Base-by-base conservation (phyloP, 768 basidiomycete species). In the Lactarius akahatsu region DNA sequence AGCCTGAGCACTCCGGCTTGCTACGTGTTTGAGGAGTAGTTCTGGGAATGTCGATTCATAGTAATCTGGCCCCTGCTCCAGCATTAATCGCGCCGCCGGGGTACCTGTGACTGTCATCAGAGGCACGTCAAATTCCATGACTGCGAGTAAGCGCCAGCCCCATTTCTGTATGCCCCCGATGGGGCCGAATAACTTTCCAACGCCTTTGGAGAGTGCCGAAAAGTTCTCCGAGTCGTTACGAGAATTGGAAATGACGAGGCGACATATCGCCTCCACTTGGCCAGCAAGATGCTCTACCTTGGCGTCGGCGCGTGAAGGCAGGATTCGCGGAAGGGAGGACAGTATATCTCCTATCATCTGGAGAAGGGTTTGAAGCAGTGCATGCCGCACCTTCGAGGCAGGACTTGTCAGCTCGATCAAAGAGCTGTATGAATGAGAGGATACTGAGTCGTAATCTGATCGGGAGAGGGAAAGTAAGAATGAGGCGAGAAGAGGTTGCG, bases 111-210 rank as follows among this genome's bases (percentile, higher is more conserved):
- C 73, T 7, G 79, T 76, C 59, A 85, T 75, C 9, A 79, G 76
- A n/a, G 83, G 89, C 68, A 80, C 79, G 3, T 75, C 77, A 64
- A 98, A 86, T 70, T 94, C 88, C 45, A 98, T 77, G n/a, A 90
- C 91, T 0, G 85, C 84, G 34, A 98, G 81, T 4, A 99, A 73
- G 57, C 85, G 84, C 89, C 91, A 94, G 4, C 94, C 92, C 96
- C 95, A 98, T 74, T 88, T 88, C 71, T 97, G 94, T 20, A 97
- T 86, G 0, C 91, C 89, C 7, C 94, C 93, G 0, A 79, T 83
- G 1, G 94, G 89, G 4, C 94, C 94, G 1, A 96, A 81, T 6
- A 94, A 80, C 62, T 82, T 83, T 9, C 82, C 84, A 3, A 92
- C 78, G 43, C 79, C 80, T 18, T 78, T 74, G 16, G 83, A 80